Evolutionary conservation across 176 grass and related monocot genomes (phyloP).

Genomic region (Tillandsia fasciculata): DNA sequence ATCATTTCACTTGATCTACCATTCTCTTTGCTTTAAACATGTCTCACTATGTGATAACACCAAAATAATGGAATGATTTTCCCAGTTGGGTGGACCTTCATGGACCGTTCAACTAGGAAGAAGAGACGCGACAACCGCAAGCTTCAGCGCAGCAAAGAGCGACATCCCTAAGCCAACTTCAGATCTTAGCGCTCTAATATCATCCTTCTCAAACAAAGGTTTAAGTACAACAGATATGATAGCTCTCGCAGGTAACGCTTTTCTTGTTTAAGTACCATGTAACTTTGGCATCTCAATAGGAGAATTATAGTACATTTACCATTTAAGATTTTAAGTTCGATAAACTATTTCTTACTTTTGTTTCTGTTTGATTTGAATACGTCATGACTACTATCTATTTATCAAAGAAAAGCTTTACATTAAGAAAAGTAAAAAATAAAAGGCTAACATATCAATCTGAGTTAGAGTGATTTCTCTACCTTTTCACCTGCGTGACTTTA

Average conservation of each 20-base stretch:
- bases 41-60: background rate
- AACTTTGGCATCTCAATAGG: background rate
- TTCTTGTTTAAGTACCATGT: background rate
- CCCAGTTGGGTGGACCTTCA: constrained; percentile 50
- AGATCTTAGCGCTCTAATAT: constrained; percentile 29
- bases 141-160: constrained; percentile 37
- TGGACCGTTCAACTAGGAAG: constrained; percentile 45
- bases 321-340: too few relatives aligned
- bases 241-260: constrained; percentile 42
- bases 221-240: constrained; percentile 46
- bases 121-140: constrained; percentile 41
- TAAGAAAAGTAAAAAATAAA: too few relatives aligned
- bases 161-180: constrained; percentile 33
- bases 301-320: too few relatives aligned
- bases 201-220: constrained; percentile 40
- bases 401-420: too few relatives aligned
- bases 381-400: too few relatives aligned
- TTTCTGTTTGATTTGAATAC: too few relatives aligned
- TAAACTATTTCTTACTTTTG: too few relatives aligned
- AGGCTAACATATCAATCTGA: too few relatives aligned
- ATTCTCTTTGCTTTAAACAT: too few relatives aligned
- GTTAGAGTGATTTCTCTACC: too few relatives aligned
- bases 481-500: too few relatives aligned
- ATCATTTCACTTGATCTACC: too few relatives aligned
- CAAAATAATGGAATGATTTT: background rate